These are phyloP conservation scores for Fusarium liriodendri DNA, from an alignment of 2,329 filamentous ascomycete species.

Conservation along the genomic window DNA sequence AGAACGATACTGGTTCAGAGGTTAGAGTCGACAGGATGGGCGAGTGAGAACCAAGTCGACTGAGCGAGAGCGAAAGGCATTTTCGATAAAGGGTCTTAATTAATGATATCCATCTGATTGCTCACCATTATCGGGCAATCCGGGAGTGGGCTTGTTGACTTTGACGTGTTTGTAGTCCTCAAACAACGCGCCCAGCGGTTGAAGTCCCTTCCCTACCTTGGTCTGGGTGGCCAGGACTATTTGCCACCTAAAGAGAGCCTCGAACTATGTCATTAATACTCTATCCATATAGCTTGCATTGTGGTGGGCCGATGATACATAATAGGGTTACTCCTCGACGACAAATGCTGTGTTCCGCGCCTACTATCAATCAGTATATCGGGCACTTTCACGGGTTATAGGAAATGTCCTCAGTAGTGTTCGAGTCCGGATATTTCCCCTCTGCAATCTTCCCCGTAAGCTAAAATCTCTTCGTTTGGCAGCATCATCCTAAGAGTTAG, in stretches of 20 bases:
- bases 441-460: not conserved
- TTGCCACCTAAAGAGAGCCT: not conserved
- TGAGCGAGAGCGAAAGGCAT: not conserved
- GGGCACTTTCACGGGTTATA: not conserved
- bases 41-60: not conserved
- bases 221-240: too few species aligned
- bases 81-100: not conserved
- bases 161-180: not conserved
- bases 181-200: too few species aligned
- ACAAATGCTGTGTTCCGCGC: not conserved
- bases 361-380: not conserved
- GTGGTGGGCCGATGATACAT: not conserved
- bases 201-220: too few species aligned
- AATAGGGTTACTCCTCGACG: not conserved
- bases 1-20: not conserved
- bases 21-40: not conserved
- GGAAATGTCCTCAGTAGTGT: not conserved
- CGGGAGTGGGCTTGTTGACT: not conserved
- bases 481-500: not conserved
- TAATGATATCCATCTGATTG: not conserved
- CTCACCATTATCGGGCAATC: not conserved
- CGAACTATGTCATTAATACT: not conserved
- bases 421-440: not conserved
- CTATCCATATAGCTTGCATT: not conserved
- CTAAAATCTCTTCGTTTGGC: too few species aligned